These are phyloP conservation scores for Paracamarosporium sp. DNA, from an alignment of 2,329 filamentous ascomycete species.

Conservation along the genomic window DNA sequence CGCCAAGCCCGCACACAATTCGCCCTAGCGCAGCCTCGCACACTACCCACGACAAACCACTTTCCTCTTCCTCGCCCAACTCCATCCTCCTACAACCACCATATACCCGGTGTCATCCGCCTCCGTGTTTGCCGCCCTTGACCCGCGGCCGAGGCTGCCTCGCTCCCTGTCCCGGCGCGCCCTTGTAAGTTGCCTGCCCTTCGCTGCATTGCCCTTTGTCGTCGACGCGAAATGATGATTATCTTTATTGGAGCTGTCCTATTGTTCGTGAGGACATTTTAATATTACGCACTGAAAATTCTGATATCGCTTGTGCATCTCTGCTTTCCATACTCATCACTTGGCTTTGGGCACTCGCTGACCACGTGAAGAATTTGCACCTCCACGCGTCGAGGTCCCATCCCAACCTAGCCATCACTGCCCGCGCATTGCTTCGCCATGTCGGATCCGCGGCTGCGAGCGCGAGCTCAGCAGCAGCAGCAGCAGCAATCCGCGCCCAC, in stretches of 20 bases:
- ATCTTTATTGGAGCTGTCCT: slow-evolving; percentile 81
- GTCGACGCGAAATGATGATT: slow-evolving; percentile 60
- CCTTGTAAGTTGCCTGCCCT: slow-evolving; percentile 19
- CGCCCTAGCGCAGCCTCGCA: neutral
- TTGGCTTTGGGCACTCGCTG: slow-evolving; percentile 20
- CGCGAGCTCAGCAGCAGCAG: slow-evolving; percentile 45
- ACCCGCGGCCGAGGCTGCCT: slow-evolving; percentile 2
- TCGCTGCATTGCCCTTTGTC: slow-evolving; percentile 7
- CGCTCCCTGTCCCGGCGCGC: neutral
- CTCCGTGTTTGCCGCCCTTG: slow-evolving; percentile 16
- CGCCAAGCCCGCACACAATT: neutral
- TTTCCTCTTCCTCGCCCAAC: slow-evolving; percentile 11
- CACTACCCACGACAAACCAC: neutral
- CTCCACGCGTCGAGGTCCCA: slow-evolving; percentile 9
- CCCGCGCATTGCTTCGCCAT: slow-evolving; percentile 28
- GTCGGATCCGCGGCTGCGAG: slow-evolving; percentile 58
- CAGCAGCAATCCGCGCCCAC: slow-evolving; percentile 43
- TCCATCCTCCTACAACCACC: slow-evolving; percentile 15
- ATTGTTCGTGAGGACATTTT: slow-evolving; percentile 61
- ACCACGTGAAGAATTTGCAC: slow-evolving; percentile 36
- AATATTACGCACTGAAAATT: slow-evolving; percentile 52
- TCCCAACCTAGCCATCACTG: neutral
- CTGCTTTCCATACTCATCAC: slow-evolving; percentile 3
- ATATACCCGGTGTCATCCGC: slow-evolving; percentile 23
- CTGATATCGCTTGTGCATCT: slow-evolving; percentile 38